Evolutionary conservation across 2,329 filamentous ascomycete genomes (phyloP).

Genomic region (Cladosporium phlei): DNA sequence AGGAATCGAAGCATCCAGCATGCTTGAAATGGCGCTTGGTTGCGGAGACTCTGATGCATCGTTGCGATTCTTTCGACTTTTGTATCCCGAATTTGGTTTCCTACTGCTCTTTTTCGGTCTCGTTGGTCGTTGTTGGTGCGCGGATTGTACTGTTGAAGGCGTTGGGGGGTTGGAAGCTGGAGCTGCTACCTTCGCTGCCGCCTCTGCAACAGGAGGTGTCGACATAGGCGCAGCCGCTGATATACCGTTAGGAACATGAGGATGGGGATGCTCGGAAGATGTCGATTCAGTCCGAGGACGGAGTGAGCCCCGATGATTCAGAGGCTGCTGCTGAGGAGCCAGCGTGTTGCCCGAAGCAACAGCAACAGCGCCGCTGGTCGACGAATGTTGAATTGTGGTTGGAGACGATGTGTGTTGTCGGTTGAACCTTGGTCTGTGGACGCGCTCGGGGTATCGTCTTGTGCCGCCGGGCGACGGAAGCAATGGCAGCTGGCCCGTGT

Average conservation of each 20-base stretch:
- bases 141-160: conserved; percentile 26
- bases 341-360: conserved; percentile 23
- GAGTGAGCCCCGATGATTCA: conserved; percentile 24
- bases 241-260: conserved; percentile 17
- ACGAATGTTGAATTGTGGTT: conserved; percentile 54
- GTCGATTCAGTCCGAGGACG: conserved; percentile 37
- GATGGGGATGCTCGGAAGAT: conserved; percentile 42
- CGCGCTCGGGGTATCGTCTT: conserved; percentile 34
- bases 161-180: conserved; percentile 29
- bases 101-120: conserved; percentile 23
- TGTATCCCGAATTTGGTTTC: conserved; percentile 17
- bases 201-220: conserved; percentile 46
- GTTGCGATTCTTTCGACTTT: conserved; percentile 1
- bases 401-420: conserved; percentile 79
- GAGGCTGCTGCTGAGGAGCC: conserved; percentile 32
- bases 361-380: conserved; percentile 30
- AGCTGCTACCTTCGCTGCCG: conserved; percentile 27
- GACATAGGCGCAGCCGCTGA: conserved; percentile 44
- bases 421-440: conserved; percentile 54
- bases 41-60: background rate
- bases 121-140: conserved; percentile 30
- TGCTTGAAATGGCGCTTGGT: conserved; percentile 20
- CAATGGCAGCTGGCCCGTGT: conserved; percentile 71
- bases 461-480: conserved; percentile 77
- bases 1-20: conserved; percentile 77